Evolutionary conservation across 2,329 filamentous ascomycete species (phyloP), one percentile per base, ranked within the genome.

Genomic region (Calonectria crousiana): DNA sequence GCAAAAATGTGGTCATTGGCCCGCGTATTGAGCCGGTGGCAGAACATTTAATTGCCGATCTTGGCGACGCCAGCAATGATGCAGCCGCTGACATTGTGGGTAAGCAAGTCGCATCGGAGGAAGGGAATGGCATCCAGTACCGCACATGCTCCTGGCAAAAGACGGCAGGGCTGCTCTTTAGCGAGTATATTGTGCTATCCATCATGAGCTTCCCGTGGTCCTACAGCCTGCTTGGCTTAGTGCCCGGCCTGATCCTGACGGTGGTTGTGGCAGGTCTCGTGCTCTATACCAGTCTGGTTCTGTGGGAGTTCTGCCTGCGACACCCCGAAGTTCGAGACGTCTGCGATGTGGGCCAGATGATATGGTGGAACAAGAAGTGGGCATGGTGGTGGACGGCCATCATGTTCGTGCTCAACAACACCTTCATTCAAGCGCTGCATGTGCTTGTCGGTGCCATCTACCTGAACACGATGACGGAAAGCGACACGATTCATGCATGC

Each of bases 171-270:
- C 84, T 98, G 78, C 91, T 98, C 65, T 98, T 98, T 85, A 97
- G 95, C 66, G 96, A 98, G 87, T 98, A 98, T 84, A 98, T 98
- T 74, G 98, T 95, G 83, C 87, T 98, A 85, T 83, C 91, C 72
- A 98, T 98, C 82, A 98, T 98, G 95, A 97, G 95, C 67, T 98
- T 98, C 79, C 96, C 96, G 0, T 98, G 94, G 90, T 98, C 95
- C 0, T 98, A 98, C 84, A 95, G 95, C 53, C 87, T 96, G 36
- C 90, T 98, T 8, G 96, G 96, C 10, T 89, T 98, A 16, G 95
- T 98, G 0, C 95, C 96, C 0, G 95, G 89, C 26, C 84, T 98
- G 69, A 96, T 98, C 76, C 83, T 98, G 82, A 98, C 96, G 0
- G 88, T 94, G 2, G 90, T 96, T 38, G 90, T 97, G 73, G 95